Percentiles rank a stretch among this genome's conserved stretches.
Conservation (phyloP, 192 early-diverging fungal species). For the Coemansia sp. region DNA sequence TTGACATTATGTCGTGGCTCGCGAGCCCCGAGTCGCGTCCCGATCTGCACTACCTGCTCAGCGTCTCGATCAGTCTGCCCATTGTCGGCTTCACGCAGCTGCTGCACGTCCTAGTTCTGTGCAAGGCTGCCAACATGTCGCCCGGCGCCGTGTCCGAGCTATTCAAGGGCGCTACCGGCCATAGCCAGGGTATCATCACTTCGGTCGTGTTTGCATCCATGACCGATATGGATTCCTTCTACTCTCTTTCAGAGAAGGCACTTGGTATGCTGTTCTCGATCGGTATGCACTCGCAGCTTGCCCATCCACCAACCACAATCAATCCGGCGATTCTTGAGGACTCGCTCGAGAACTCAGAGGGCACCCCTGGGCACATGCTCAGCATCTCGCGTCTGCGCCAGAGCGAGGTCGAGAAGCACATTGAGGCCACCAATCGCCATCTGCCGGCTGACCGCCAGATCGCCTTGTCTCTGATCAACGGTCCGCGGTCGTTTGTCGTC, state of each 20-base stretch:
- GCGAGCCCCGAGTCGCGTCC: slow-evolving; percentile 73
- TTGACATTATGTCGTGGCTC: slow-evolving; percentile 87
- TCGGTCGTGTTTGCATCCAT: slow-evolving; percentile 87
- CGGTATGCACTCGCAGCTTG: slow-evolving; percentile 81
- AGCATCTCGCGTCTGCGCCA: slow-evolving; percentile 80
- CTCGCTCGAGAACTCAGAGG: slow-evolving; percentile 84
- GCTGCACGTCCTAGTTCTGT: slow-evolving; percentile 81
- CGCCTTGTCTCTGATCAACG: slow-evolving; percentile 85
- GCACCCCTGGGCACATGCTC: slow-evolving; percentile 90
- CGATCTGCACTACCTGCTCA: slow-evolving; percentile 73
- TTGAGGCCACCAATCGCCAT: slow-evolving; percentile 84
- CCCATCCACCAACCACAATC: slow-evolving; percentile 74
- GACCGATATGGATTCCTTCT: slow-evolving; percentile 75
- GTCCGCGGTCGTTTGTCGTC: slow-evolving; percentile 83
- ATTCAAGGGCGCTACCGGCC: slow-evolving; percentile 80
- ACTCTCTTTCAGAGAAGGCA: slow-evolving; percentile 79
- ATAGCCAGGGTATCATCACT: slow-evolving; percentile 90
- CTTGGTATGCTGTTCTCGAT: slow-evolving; percentile 85
- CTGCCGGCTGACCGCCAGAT: slow-evolving; percentile 80
- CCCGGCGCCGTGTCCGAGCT: slow-evolving; percentile 57
- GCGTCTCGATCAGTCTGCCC: slow-evolving; percentile 78
- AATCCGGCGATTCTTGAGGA: slow-evolving; percentile 88
- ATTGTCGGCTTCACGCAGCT: slow-evolving; percentile 91
- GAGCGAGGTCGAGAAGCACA: slow-evolving; percentile 78
- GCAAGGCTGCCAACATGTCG: slow-evolving; percentile 62